Evolutionary conservation across 2,329 filamentous ascomycete species (phyloP).

Genomic region (Paraconiothyrium sp.): DNA sequence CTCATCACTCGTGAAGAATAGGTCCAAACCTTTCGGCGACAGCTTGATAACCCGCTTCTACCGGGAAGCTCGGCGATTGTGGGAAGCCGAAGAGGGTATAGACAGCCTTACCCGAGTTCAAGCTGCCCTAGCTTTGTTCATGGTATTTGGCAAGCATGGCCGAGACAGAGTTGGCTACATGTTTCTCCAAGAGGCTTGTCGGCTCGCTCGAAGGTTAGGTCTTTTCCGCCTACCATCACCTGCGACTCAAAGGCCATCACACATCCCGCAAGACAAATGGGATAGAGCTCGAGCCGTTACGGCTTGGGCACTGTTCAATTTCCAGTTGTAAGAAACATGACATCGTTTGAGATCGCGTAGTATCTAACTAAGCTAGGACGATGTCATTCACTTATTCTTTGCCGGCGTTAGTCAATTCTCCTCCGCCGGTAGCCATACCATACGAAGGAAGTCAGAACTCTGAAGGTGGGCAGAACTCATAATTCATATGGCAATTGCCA

Average conservation of each 20-base stretch:
- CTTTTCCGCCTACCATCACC: conserved; percentile 31
- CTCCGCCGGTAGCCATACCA: conserved; percentile 37
- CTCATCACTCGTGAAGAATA: conserved; percentile 35
- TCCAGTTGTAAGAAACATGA: conserved; percentile 37
- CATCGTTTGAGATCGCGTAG: background rate
- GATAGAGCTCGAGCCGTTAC: conserved; percentile 34
- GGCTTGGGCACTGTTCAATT: conserved; percentile 45
- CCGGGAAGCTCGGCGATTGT: conserved; percentile 39
- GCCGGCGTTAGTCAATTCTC: conserved; percentile 29
- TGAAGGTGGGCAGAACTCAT: conserved; percentile 29
- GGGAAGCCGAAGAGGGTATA: conserved; percentile 35
- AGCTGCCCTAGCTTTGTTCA: conserved; percentile 37
- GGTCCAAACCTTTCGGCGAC: conserved; percentile 39
- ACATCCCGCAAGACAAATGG: conserved; percentile 32
- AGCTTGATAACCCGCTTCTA: conserved; percentile 40
- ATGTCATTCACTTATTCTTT: conserved; percentile 42
- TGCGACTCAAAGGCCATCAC: conserved; percentile 21
- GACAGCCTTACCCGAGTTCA: conserved; percentile 38
- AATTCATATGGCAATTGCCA: background rate
- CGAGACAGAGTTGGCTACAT: conserved; percentile 41
- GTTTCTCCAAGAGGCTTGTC: conserved; percentile 40
- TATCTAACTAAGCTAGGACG: conserved; percentile 27
- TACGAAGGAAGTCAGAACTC: conserved; percentile 25
- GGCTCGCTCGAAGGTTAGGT: conserved; percentile 33
- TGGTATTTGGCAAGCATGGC: conserved; percentile 43